phyloP scores from a whole-genome alignment of 305 asterid genomes.

The Euphrasia arctica region DNA sequence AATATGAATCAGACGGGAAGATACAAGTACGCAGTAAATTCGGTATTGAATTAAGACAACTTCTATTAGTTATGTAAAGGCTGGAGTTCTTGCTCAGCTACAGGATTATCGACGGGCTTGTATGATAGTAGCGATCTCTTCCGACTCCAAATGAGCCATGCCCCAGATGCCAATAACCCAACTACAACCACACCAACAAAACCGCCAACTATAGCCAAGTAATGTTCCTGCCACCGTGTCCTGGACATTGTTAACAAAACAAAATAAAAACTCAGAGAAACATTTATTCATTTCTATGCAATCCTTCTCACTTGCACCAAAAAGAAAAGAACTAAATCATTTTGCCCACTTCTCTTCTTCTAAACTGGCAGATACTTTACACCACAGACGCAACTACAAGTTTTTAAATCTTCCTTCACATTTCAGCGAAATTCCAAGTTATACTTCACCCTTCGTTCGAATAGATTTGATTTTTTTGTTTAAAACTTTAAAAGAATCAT shows the following conservation, averaged over 20 bases:
- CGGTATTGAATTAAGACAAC: constrained; percentile 17
- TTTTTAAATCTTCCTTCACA: constrained; percentile 8
- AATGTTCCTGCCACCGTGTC: constrained; percentile 52
- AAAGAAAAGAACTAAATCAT: not conserved
- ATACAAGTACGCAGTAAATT: constrained; percentile 20
- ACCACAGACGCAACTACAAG: not conserved
- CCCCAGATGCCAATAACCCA: constrained; percentile 52
- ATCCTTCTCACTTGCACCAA: not conserved
- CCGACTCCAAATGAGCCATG: constrained; percentile 60
- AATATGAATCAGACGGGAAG: constrained; percentile 25
- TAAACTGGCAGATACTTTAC: constrained; percentile 1
- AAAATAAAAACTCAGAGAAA: not conserved
- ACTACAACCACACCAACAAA: constrained; percentile 35
- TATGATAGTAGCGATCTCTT: constrained; percentile 40
- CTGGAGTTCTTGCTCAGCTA: constrained; percentile 88
- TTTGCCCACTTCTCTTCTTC: not conserved
- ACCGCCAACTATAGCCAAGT: constrained; percentile 36
- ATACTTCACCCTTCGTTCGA: not conserved
- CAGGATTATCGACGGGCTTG: constrained; percentile 69
- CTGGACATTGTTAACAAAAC: constrained; percentile 33
- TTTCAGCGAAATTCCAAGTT: not conserved
- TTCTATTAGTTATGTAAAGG: constrained; percentile 46
- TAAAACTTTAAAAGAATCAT: not conserved
- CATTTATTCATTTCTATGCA: not conserved
- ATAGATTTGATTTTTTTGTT: not conserved